phyloP scores from a whole-genome alignment of 225 moss, liverwort and hornwort species.

The Takakia lepidozioides region DNA sequence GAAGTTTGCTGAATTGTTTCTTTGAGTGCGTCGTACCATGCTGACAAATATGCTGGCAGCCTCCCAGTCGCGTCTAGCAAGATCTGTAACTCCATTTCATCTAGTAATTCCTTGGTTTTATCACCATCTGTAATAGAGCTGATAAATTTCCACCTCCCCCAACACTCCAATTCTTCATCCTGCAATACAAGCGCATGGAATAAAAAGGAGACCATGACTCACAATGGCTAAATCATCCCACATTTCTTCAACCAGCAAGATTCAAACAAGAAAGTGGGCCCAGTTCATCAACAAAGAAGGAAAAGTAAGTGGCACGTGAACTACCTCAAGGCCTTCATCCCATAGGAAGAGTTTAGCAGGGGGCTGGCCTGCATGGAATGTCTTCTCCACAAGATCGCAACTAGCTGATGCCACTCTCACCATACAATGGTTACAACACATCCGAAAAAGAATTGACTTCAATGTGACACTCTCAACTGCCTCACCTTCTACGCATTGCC shows the following conservation, averaged over 20 bases:
- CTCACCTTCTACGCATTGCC: constrained; percentile 39
- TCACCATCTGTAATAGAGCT: constrained; percentile 37
- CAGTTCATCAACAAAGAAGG: no score
- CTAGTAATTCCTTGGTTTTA: constrained; percentile 31
- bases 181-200: constrained; percentile 1
- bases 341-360: constrained; percentile 36
- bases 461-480: constrained; percentile 9
- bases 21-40: constrained; percentile 48
- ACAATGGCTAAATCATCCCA: not conserved
- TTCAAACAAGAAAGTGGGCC: no score
- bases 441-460: constrained; percentile 18
- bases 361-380: constrained; percentile 20
- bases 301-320: not conserved
- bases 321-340: constrained; percentile 30
- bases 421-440: constrained; percentile 41
- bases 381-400: constrained; percentile 30
- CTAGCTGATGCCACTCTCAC: constrained; percentile 26
- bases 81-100: constrained; percentile 36
- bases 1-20: constrained; percentile 48
- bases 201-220: not conserved
- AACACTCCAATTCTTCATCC: constrained; percentile 40
- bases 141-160: constrained; percentile 43
- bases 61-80: constrained; percentile 36
- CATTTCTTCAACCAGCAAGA: not conserved
- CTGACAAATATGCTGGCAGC: constrained; percentile 31